phyloP scores from a whole-genome alignment of 305 asterid species.

The Fraxinus greggii region DNA sequence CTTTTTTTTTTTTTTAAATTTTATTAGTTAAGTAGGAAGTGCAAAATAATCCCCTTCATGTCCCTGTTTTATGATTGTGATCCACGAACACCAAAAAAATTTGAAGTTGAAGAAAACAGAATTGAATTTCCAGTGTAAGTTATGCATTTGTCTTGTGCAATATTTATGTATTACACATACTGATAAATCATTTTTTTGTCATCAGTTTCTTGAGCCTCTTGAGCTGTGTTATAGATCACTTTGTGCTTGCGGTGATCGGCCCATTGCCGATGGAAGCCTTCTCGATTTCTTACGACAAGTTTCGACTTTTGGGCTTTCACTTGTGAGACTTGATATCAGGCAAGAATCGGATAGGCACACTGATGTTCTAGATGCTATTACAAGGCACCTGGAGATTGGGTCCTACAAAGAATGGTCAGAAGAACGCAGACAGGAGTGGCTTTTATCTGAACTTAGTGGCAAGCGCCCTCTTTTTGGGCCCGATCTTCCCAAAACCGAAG shows the following conservation, averaged over 20 bases:
- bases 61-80: neutral
- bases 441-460: constrained; percentile 72
- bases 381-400: constrained; percentile 69
- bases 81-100: neutral
- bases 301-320: constrained; percentile 83
- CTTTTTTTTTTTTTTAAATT: neutral
- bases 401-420: constrained; percentile 87
- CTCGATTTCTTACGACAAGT: constrained; percentile 92
- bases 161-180: neutral
- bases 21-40: neutral
- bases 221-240: constrained; percentile 78
- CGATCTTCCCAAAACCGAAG: constrained; percentile 85
- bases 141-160: neutral
- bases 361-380: constrained; percentile 79
- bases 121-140: neutral
- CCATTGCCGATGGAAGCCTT: constrained; percentile 90
- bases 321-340: constrained; percentile 82
- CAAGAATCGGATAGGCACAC: constrained; percentile 92
- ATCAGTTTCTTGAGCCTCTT: constrained; percentile 70
- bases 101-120: neutral
- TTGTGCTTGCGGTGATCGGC: constrained; percentile 76
- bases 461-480: constrained; percentile 80
- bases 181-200: constrained; percentile 7
- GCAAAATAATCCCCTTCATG: neutral
- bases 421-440: constrained; percentile 84